These are phyloP conservation scores for Populus alba DNA, from an alignment of 345 rosid genomes.

Conservation along the genomic window DNA sequence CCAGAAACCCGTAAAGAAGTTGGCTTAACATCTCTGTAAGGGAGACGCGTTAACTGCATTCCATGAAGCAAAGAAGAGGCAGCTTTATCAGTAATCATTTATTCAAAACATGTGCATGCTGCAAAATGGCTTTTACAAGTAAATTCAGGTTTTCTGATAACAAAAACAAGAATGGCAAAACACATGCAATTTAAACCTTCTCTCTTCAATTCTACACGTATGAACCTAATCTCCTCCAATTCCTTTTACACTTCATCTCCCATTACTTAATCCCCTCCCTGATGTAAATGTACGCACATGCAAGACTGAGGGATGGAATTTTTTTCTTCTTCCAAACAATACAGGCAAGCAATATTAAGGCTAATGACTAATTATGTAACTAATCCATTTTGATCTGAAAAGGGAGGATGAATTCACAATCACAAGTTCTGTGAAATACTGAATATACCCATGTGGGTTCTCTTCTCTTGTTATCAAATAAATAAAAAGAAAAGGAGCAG, in stretches of 20 bases:
- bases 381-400: neutral
- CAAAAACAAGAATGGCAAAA: neutral
- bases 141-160: neutral
- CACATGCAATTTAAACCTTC: neutral
- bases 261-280: neutral
- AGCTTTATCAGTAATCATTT: neutral
- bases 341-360: neutral
- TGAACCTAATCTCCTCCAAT: neutral
- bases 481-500: neutral
- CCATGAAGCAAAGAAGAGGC: slow-evolving; percentile 1
- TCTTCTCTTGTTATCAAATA: neutral
- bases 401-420: neutral
- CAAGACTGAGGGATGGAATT: no score
- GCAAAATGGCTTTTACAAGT: neutral
- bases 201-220: neutral
- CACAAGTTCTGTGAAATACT: neutral
- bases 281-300: no score
- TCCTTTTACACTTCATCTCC: neutral
- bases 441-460: neutral
- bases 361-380: no score
- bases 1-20: slow-evolving; percentile 44
- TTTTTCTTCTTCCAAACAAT: neutral
- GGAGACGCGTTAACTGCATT: slow-evolving; percentile 83
- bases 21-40: slow-evolving; percentile 53
- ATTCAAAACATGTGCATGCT: neutral